A percentile compares a stretch with the other conserved stretches of the same genome.
Conservation (phyloP, 1,139 yeast species). For the Pichia sp. region DNA sequence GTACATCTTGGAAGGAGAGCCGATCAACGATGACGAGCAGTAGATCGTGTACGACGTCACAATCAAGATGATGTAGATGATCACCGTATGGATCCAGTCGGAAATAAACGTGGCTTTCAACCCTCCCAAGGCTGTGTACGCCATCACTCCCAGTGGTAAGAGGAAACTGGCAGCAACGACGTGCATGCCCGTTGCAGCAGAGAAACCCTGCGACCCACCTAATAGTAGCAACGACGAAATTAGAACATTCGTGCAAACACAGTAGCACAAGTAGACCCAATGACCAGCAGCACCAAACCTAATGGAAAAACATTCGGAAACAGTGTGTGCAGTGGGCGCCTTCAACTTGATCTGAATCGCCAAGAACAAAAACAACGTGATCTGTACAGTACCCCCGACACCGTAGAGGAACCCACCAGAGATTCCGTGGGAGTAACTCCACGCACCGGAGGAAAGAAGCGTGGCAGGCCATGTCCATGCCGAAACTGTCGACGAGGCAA, state of each 20-base stretch:
- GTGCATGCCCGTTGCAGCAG: constrained; percentile 39
- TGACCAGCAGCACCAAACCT: constrained; percentile 42
- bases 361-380: constrained; percentile 46
- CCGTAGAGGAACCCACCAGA: constrained; percentile 49
- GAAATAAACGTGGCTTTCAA: constrained; percentile 41
- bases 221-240: constrained; percentile 36
- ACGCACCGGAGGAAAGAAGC: constrained; percentile 27
- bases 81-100: constrained; percentile 31
- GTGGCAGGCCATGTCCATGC: constrained; percentile 41
- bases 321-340: constrained; percentile 54
- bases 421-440: constrained; percentile 32
- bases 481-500: constrained; percentile 38
- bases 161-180: constrained; percentile 40
- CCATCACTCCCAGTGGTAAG: constrained; percentile 43
- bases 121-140: constrained; percentile 43
- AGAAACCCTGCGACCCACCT: constrained; percentile 39
- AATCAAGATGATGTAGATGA: constrained; percentile 27
- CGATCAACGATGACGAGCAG: constrained; percentile 40
- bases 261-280: constrained; percentile 24
- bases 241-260: constrained; percentile 27
- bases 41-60: constrained; percentile 41
- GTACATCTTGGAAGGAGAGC: constrained; percentile 46
- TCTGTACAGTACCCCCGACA: constrained; percentile 52
- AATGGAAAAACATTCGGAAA: constrained; percentile 46
- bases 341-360: constrained; percentile 52